Evolutionary conservation across 768 basidiomycete genomes (phyloP).

Genomic region (Porpolomopsis calyptriformis): DNA sequence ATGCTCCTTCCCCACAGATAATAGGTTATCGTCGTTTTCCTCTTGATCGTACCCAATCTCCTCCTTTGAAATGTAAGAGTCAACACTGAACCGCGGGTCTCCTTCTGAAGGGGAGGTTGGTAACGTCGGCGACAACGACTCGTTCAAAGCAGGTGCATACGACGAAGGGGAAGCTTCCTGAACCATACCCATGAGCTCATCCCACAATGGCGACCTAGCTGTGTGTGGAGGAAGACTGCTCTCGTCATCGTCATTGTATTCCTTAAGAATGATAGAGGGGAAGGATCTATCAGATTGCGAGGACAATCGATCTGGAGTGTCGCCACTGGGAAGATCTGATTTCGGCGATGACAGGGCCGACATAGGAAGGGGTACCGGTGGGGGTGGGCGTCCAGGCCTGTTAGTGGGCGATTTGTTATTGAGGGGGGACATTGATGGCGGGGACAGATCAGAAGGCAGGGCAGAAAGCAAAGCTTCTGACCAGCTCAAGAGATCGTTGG

Average conservation of each 20-base stretch:
- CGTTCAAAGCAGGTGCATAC: slow-evolving; percentile 17
- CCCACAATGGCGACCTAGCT: slow-evolving; percentile 11
- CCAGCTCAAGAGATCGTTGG: slow-evolving; percentile 41
- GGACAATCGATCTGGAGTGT: too few species aligned
- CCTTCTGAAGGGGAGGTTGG: slow-evolving; percentile 9
- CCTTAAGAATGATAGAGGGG: background rate
- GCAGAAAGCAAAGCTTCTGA: slow-evolving; percentile 44
- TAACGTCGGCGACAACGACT: slow-evolving; percentile 19
- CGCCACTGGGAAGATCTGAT: too few species aligned
- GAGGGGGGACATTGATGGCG: background rate
- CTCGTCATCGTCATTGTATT: slow-evolving; percentile 2
- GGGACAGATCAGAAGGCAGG: slow-evolving; percentile 21
- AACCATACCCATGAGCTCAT: slow-evolving; percentile 13
- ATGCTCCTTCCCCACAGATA: slow-evolving; percentile 5
- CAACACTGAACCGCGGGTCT: background rate
- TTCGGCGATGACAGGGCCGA: too few species aligned
- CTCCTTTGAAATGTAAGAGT: background rate
- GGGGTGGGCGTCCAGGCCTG: too few species aligned
- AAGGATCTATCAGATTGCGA: background rate
- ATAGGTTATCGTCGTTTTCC: background rate
- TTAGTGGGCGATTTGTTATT: too few species aligned
- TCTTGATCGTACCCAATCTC: background rate
- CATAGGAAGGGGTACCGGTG: too few species aligned
- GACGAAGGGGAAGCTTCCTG: slow-evolving; percentile 1
- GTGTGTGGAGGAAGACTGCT: slow-evolving; percentile 2